These are phyloP conservation scores for Lasiosphaeriaceae sp. DNA, from an alignment of 495 filamentous ascomycete species.

Conservation along the genomic window DNA sequence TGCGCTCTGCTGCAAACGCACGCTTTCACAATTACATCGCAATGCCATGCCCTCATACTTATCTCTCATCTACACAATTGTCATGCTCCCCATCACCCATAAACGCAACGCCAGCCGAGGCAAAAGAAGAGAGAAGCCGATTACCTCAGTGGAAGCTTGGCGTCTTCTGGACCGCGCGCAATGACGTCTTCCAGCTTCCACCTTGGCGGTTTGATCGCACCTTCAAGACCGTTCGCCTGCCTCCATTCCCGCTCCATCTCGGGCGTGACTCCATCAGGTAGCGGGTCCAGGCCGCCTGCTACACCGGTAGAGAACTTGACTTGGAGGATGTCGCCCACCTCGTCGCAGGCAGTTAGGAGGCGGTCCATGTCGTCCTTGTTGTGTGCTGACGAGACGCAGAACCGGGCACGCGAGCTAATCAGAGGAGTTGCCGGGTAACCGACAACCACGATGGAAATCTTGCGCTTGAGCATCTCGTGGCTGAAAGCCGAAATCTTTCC, in stretches of 20 bases:
- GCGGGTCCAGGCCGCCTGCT: conserved; percentile 76
- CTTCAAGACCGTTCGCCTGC: conserved; percentile 51
- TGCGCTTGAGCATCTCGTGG: conserved; percentile 94
- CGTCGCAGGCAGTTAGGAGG: conserved; percentile 82
- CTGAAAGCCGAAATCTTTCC: conserved; percentile 98
- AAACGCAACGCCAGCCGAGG: conserved; percentile 11
- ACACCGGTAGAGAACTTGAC: conserved; percentile 94
- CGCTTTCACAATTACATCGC: not conserved
- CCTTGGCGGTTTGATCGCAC: conserved; percentile 60
- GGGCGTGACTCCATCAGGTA: conserved; percentile 61
- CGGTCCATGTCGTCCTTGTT: conserved; percentile 98
- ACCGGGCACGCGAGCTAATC: conserved; percentile 87
- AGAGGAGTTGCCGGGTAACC: conserved; percentile 97
- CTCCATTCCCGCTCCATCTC: conserved; percentile 71
- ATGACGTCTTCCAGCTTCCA: conserved; percentile 82
- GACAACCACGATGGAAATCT: conserved; percentile 97
- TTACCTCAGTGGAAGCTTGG: conserved; percentile 65
- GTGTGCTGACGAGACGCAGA: conserved; percentile 93
- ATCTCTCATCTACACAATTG: not conserved
- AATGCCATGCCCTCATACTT: not conserved
- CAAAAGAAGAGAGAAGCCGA: not conserved
- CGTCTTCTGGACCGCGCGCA: conserved; percentile 71
- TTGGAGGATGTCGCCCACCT: conserved; percentile 87
- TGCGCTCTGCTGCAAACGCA: no score
- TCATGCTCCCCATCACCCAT: not conserved